phyloP scores from a whole-genome alignment of 1,139 yeast species.

The Sugiyamaella castrensis region DNA sequence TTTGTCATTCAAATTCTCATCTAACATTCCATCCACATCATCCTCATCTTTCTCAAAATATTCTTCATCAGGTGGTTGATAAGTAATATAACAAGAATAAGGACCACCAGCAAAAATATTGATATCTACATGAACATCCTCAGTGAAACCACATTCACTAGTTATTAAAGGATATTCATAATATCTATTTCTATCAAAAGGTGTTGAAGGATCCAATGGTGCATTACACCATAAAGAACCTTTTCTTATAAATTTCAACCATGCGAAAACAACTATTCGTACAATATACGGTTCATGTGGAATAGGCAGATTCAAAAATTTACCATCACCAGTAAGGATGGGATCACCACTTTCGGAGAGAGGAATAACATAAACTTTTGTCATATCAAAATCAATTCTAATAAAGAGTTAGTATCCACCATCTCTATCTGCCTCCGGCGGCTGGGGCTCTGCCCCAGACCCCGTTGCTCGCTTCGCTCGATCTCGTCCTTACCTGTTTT shows the following conservation, averaged over 20 bases:
- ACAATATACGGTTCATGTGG: conserved; percentile 51
- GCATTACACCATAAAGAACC: conserved; percentile 74
- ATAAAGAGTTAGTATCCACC: too few relatives aligned
- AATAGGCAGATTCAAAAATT: conserved; percentile 53
- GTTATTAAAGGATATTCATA: conserved; percentile 45
- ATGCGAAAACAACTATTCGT: conserved; percentile 67
- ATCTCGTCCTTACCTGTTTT: too few relatives aligned
- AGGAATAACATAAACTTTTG: conserved; percentile 26
- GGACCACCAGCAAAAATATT: conserved; percentile 75
- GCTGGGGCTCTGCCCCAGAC: too few relatives aligned
- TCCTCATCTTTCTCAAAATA: conserved; percentile 20
- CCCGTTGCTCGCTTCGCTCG: too few relatives aligned
- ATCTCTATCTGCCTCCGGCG: too few relatives aligned
- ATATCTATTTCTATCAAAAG: conserved; percentile 57
- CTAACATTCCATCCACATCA: conserved; percentile 8
- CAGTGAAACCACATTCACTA: conserved; percentile 37
- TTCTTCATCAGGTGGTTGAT: conserved; percentile 27
- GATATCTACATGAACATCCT: conserved; percentile 59
- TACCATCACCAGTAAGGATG: conserved; percentile 44
- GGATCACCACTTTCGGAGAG: conserved; percentile 36
- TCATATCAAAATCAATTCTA: not conserved
- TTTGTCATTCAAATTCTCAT: not conserved
- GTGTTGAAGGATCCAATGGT: conserved; percentile 47
- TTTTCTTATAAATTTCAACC: conserved; percentile 64
- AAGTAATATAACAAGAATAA: conserved; percentile 50